Conservation (phyloP, 179 eudicot genomes). For the Silene noctiflora region DNA sequence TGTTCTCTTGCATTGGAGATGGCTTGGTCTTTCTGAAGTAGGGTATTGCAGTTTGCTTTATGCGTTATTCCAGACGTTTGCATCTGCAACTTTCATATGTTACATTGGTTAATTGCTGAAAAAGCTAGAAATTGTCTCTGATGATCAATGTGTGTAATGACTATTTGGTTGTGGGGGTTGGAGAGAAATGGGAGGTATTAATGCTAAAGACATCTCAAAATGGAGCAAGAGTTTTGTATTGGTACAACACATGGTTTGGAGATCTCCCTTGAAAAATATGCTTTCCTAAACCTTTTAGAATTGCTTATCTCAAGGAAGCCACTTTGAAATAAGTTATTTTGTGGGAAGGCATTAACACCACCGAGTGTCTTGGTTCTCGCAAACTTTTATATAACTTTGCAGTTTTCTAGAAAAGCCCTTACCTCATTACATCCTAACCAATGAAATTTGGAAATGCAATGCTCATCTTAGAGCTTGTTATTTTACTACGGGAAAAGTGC, state of each 20-base stretch:
- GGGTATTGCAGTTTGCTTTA: not conserved
- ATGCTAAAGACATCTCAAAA: not conserved
- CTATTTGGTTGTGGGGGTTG: not conserved
- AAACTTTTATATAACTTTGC: not conserved
- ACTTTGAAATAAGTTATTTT: not conserved
- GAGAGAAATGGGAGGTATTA: not conserved
- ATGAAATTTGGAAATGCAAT: not conserved
- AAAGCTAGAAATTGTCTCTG: not conserved
- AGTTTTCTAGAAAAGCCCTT: not conserved
- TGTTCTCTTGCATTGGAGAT: slow-evolving; percentile 5
- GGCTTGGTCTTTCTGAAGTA: slow-evolving; percentile 5
- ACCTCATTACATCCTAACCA: not conserved
- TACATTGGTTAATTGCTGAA: not conserved
- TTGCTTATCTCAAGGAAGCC: not conserved
- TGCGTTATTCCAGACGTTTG: not conserved
- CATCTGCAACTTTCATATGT: slow-evolving; percentile 3
- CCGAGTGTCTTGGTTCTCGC: not conserved
- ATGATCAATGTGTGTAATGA: not conserved
- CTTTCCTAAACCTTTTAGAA: not conserved
- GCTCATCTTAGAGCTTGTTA: not conserved
- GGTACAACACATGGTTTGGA: not conserved
- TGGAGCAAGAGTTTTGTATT: not conserved
- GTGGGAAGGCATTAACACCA: not conserved
- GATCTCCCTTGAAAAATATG: not conserved
- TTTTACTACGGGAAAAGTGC: not conserved